These are phyloP conservation scores for Trichomonas vaginalis DNA, from an alignment of 208 protist species.

Conservation along the genomic window DNA sequence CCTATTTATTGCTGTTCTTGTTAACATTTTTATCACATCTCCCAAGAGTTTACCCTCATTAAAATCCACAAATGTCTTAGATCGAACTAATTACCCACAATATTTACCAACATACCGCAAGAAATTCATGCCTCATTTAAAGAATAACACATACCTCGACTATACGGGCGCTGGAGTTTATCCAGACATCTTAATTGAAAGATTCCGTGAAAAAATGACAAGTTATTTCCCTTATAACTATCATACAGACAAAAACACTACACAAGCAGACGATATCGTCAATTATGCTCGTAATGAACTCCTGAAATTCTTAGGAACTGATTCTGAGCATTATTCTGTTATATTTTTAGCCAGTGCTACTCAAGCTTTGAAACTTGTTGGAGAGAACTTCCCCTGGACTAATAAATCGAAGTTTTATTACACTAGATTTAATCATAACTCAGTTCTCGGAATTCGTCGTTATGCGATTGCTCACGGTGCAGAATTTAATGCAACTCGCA, in stretches of 20 bases:
- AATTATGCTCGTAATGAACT: neutral
- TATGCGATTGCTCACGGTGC: slow-evolving; percentile 16
- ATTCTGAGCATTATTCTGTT: neutral
- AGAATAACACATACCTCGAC: neutral
- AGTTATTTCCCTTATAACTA: neutral
- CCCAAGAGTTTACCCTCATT: neutral
- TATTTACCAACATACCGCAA: neutral
- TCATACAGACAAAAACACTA: neutral
- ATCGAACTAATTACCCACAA: neutral
- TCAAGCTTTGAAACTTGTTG: slow-evolving; percentile 13
- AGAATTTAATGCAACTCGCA: neutral
- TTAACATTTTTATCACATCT: neutral
- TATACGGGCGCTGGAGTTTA: slow-evolving; percentile 16
- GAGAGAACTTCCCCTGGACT: slow-evolving; percentile 19
- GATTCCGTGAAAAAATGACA: neutral
- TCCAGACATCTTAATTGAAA: neutral
- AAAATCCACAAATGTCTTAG: neutral
- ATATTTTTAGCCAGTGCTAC: slow-evolving; percentile 23
- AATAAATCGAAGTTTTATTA: neutral
- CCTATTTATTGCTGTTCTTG: neutral
- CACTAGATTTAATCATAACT: slow-evolving; percentile 22
- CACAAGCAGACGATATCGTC: neutral
- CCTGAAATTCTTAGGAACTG: neutral
- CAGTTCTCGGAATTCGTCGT: slow-evolving; percentile 19
- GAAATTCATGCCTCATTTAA: neutral